Conservation (phyloP, 441 rosid genomes). For the Kokia cookei region DNA sequence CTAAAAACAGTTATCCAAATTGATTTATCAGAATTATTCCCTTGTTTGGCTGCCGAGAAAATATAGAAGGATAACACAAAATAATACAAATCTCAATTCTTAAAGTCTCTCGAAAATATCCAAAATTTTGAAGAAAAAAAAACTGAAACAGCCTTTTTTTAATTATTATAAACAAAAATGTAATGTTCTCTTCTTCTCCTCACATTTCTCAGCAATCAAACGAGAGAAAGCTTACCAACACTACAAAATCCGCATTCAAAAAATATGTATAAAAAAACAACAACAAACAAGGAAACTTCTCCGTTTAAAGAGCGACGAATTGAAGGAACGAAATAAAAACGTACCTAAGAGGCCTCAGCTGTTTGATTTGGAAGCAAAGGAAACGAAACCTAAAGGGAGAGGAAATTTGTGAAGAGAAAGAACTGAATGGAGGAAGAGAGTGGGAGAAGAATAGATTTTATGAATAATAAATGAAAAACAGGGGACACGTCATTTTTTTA, state of each 20-base stretch:
- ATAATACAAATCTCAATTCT: constrained; percentile 7
- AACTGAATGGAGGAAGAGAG: neutral
- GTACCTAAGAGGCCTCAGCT: constrained; percentile 27
- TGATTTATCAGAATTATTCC: constrained; percentile 6
- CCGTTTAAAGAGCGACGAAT: constrained; percentile 6
- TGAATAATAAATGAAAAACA: constrained; percentile 18
- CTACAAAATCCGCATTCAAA: constrained; percentile 12
- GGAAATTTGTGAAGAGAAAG: neutral
- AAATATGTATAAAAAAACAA: constrained; percentile 7
- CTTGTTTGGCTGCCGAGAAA: constrained; percentile 18
- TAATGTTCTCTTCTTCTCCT: constrained; percentile 13
- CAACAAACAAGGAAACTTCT: neutral
- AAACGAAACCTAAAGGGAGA: constrained; percentile 23
- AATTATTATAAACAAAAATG: constrained; percentile 9
- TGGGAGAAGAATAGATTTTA: constrained; percentile 19
- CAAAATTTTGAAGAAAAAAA: neutral
- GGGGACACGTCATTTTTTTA: constrained; percentile 2
- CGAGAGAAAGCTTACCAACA: constrained; percentile 6
- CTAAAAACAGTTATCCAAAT: neutral
- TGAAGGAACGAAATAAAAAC: constrained; percentile 6
- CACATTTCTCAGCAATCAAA: constrained; percentile 18
- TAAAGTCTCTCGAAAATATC: neutral
- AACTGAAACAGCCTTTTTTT: neutral
- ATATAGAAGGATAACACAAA: neutral
- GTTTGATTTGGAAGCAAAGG: constrained; percentile 39